Evolutionary conservation across 2,329 filamentous ascomycete genomes (phyloP).

Genomic region (Ceratocystis ficicola): DNA sequence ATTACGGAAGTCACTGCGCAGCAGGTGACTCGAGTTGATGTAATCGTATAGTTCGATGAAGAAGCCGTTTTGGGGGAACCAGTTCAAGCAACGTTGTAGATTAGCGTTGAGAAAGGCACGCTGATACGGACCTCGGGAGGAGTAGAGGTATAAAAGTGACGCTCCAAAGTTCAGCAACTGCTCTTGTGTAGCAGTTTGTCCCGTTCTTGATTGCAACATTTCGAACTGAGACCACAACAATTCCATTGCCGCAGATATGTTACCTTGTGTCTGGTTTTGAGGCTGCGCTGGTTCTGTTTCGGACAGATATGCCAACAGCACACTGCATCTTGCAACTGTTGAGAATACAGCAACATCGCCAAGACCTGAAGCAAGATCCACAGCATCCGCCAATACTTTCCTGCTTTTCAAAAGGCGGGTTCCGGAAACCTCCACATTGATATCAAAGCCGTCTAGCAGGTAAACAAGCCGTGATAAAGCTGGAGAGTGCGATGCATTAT

Average conservation of each 20-base stretch:
- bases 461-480: constrained; percentile 34
- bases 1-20: constrained; percentile 65
- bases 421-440: constrained; percentile 25
- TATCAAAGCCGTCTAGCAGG: constrained; percentile 27
- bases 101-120: constrained; percentile 52
- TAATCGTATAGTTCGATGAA: constrained; percentile 63
- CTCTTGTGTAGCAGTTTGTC: constrained; percentile 40
- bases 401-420: constrained; percentile 41
- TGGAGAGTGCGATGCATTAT: not conserved
- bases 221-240: constrained; percentile 34
- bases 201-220: constrained; percentile 33
- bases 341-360: constrained; percentile 39
- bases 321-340: constrained; percentile 48
- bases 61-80: constrained; percentile 64
- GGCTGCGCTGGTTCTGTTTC: constrained; percentile 34
- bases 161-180: constrained; percentile 56
- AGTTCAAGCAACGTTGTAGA: constrained; percentile 46
- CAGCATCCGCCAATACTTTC: constrained; percentile 41
- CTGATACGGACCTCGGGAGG: constrained; percentile 48
- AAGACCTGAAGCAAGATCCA: constrained; percentile 45
- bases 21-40: constrained; percentile 57
- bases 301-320: constrained; percentile 56
- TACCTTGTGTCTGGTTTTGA: constrained; percentile 39
- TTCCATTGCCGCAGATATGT: constrained; percentile 40
- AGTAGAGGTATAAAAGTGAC: constrained; percentile 54